phyloP scores from a whole-genome alignment of 495 filamentous ascomycete genomes.

The Neurospora sp. region DNA sequence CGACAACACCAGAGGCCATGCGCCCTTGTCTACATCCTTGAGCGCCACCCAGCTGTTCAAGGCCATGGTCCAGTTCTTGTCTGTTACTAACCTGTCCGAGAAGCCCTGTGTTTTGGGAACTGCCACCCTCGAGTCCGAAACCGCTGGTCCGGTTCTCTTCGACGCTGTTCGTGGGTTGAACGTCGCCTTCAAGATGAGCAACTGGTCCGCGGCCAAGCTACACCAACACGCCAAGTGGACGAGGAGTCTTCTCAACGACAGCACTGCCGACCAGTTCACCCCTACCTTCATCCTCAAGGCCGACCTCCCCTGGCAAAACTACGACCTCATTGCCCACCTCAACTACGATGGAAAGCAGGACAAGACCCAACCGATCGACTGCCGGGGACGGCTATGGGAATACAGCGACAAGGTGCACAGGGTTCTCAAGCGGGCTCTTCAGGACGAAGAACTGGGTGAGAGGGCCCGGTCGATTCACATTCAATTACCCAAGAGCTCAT shows the following conservation, averaged over 20 bases:
- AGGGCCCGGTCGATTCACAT: slow-evolving; percentile 58
- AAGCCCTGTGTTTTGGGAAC: slow-evolving; percentile 50
- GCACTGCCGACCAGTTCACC: slow-evolving; percentile 69
- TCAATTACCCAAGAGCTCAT: slow-evolving; percentile 21
- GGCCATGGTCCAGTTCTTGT: slow-evolving; percentile 73
- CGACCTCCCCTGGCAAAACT: slow-evolving; percentile 56
- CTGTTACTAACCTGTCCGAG: slow-evolving; percentile 53
- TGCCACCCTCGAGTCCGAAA: slow-evolving; percentile 19
- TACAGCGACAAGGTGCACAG: slow-evolving; percentile 46
- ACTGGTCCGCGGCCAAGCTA: slow-evolving; percentile 66
- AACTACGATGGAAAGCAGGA: slow-evolving; percentile 7
- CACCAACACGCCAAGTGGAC: slow-evolving; percentile 63
- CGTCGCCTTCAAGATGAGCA: slow-evolving; percentile 81
- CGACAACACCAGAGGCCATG: slow-evolving; percentile 50
- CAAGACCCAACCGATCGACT: slow-evolving; percentile 15
- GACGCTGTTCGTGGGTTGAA: slow-evolving; percentile 69
- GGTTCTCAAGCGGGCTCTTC: slow-evolving; percentile 54
- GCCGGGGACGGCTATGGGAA: slow-evolving; percentile 20
- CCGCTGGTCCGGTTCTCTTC: slow-evolving; percentile 39
- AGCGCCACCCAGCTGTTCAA: slow-evolving; percentile 95
- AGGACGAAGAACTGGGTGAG: slow-evolving; percentile 41
- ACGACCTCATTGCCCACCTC: slow-evolving; percentile 49
- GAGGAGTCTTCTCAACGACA: slow-evolving; percentile 61
- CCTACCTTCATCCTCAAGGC: slow-evolving; percentile 68
- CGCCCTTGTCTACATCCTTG: slow-evolving; percentile 64